Percentiles rank a stretch among this genome's conserved stretches.
Conservation (phyloP, 208 protist species). For the Crithidia brevicula region DNA sequence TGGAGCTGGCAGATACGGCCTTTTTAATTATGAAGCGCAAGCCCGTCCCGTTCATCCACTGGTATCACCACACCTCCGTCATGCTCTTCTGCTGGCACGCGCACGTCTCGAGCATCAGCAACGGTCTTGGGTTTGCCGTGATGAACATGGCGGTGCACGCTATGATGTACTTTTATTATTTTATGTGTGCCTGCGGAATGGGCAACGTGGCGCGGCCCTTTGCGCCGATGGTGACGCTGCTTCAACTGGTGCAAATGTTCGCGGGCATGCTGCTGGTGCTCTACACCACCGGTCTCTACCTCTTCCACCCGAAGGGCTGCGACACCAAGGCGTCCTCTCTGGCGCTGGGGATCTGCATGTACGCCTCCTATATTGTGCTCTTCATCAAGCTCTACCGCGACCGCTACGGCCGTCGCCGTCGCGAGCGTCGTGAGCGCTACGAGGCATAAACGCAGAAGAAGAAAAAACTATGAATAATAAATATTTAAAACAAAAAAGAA, state of each 20-base stretch:
- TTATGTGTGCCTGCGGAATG: slow-evolving; percentile 62
- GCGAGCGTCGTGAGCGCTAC: slow-evolving; percentile 6
- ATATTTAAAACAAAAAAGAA: neutral
- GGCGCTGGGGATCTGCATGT: slow-evolving; percentile 86
- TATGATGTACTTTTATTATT: slow-evolving; percentile 97
- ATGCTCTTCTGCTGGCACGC: slow-evolving; percentile 91
- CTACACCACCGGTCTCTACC: slow-evolving; percentile 40
- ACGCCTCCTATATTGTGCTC: slow-evolving; percentile 87
- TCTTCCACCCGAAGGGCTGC: slow-evolving; percentile 45
- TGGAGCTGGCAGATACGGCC: slow-evolving; percentile 86
- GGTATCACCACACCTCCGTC: slow-evolving; percentile 94
- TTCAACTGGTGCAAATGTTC: slow-evolving; percentile 93
- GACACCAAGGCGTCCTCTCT: slow-evolving; percentile 35
- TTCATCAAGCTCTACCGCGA: slow-evolving; percentile 83
- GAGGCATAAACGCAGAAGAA: neutral
- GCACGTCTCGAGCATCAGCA: slow-evolving; percentile 53
- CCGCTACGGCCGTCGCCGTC: slow-evolving; percentile 37
- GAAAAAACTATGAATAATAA: neutral
- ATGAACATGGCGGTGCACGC: slow-evolving; percentile 96
- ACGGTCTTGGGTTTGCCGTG: slow-evolving; percentile 74
- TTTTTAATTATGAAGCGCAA: slow-evolving; percentile 81
- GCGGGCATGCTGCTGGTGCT: slow-evolving; percentile 40
- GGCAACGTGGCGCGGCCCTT: slow-evolving; percentile 65
- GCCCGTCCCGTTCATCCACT: slow-evolving; percentile 86
- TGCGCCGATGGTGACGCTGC: slow-evolving; percentile 80